A percentile compares a stretch with the other conserved stretches of the same genome.
phyloP scores from a whole-genome alignment of 2,329 filamentous ascomycete species.

The Pyricularia pennisetigena region DNA sequence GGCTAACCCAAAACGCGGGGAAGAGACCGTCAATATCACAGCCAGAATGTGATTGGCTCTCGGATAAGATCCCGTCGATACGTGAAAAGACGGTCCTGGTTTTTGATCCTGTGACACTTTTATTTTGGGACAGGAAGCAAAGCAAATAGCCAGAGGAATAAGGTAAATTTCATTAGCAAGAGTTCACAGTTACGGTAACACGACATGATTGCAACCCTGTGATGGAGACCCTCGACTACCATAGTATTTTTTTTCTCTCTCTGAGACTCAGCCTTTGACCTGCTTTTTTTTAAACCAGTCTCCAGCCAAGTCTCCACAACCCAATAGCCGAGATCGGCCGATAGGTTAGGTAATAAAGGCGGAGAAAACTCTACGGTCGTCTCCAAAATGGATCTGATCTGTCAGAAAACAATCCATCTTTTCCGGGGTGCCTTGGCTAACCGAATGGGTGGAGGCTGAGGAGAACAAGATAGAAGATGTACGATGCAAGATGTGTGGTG shows the following conservation, averaged over 20 bases:
- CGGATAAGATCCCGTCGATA: background rate
- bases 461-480: background rate
- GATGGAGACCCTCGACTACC: background rate
- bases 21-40: background rate
- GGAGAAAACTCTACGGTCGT: background rate
- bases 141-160: background rate
- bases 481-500: background rate
- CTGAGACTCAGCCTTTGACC: background rate
- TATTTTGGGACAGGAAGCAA: background rate
- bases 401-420: background rate
- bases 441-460: background rate
- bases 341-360: background rate
- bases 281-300: background rate
- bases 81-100: background rate
- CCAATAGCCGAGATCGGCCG: background rate
- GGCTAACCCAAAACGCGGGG: background rate
- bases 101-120: background rate
- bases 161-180: background rate
- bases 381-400: background rate
- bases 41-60: background rate
- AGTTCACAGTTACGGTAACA: background rate
- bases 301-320: background rate
- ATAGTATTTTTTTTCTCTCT: no score
- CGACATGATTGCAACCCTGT: background rate
- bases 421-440: background rate